phyloP scores from a whole-genome alignment of 106 monocot species.

The Dendrobium officinale region DNA sequence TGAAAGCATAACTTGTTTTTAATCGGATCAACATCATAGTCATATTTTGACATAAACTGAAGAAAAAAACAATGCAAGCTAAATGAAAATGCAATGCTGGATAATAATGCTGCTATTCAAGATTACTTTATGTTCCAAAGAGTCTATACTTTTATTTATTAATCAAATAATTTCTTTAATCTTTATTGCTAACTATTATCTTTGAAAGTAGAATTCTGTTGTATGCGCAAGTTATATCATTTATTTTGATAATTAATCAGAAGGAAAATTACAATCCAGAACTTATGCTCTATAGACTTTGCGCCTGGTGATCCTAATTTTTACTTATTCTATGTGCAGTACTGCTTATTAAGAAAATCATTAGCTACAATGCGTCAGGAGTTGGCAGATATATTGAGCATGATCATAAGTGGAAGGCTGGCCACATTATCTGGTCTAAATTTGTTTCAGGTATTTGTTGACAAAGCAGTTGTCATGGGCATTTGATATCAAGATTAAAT shows the following conservation, averaged over 20 bases:
- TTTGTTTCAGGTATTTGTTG: constrained; percentile 70
- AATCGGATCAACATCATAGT: not conserved
- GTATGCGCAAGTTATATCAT: not conserved
- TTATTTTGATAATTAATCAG: not conserved
- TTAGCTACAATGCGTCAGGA: constrained; percentile 24
- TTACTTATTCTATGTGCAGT: constrained; percentile 24
- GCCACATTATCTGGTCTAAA: constrained; percentile 41
- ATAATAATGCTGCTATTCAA: too few species aligned
- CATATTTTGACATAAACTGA: too few species aligned
- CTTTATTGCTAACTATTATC: not conserved
- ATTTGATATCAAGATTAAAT: not conserved
- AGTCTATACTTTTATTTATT: too few species aligned
- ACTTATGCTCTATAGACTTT: not conserved
- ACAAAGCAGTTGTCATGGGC: not conserved
- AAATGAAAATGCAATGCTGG: too few species aligned
- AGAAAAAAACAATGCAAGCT: too few species aligned
- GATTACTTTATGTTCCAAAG: too few species aligned
- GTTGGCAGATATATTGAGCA: constrained; percentile 53
- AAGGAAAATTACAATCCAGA: not conserved
- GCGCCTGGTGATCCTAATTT: not conserved
- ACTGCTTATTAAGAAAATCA: constrained; percentile 45
- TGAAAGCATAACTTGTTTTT: not conserved
- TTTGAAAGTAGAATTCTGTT: not conserved
- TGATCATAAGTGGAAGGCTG: constrained; percentile 65
- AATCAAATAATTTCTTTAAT: too few species aligned